Conservation (phyloP, 495 filamentous ascomycete genomes). For the Neurospora pannonica region DNA sequence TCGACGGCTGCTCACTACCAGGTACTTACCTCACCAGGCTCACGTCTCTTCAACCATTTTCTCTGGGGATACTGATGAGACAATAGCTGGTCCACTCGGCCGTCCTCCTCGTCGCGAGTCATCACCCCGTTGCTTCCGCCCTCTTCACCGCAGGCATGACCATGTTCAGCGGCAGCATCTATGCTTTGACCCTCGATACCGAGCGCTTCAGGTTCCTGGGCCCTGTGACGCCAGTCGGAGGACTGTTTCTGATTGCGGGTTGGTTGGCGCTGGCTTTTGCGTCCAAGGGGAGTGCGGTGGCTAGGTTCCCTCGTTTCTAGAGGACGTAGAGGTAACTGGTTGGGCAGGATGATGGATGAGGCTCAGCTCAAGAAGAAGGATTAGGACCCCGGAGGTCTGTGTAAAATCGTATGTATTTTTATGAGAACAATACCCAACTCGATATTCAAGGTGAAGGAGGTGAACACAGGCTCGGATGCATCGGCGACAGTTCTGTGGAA, state of each 20-base stretch:
- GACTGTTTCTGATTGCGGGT: conserved; percentile 47
- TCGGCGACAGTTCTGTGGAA: not conserved
- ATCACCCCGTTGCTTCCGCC: conserved; percentile 27
- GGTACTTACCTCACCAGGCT: conserved; percentile 30
- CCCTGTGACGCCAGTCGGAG: conserved; percentile 52
- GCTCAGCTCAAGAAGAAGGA: not conserved
- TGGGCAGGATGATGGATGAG: not conserved
- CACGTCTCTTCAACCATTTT: not conserved
- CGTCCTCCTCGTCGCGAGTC: conserved; percentile 40
- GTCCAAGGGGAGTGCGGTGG: not conserved
- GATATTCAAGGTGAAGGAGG: not conserved
- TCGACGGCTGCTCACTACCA: conserved; percentile 54
- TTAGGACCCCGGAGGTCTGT: not conserved
- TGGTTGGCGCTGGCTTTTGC: conserved; percentile 33
- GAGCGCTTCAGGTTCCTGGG: conserved; percentile 45
- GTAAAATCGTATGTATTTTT: not conserved
- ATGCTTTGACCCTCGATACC: conserved; percentile 47
- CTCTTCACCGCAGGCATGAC: conserved; percentile 40
- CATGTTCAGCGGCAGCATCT: conserved; percentile 53
- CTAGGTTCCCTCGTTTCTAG: not conserved
- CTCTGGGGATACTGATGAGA: not conserved
- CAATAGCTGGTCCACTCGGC: conserved; percentile 48
- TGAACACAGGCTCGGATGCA: not conserved
- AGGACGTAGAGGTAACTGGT: not conserved
- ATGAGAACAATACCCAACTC: not conserved